Percentiles rank a stretch among this genome's conserved stretches.
Evolutionary conservation across 371 early-diverging fungal genomes (phyloP).

Genomic region (Mucor ambiguus): DNA sequence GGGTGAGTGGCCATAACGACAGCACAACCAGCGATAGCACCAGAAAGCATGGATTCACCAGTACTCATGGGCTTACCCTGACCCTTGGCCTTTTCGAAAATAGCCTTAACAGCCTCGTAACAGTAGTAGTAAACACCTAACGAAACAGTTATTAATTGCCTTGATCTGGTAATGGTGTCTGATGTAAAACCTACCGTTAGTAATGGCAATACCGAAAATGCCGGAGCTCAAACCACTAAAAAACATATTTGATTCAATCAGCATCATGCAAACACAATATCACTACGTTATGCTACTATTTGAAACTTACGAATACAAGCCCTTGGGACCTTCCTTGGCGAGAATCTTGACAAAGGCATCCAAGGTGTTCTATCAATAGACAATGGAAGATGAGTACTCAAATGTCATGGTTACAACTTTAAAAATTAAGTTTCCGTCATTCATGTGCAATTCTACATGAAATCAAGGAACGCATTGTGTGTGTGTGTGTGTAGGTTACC

Average conservation of each 20-base stretch:
- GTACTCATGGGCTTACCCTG: conserved; percentile 71
- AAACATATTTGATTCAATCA: not conserved
- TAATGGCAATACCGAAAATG: conserved; percentile 93
- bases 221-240: conserved; percentile 93
- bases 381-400: conserved; percentile 2
- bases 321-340: conserved; percentile 84
- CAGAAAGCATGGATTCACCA: conserved; percentile 86
- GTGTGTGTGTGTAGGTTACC: conserved; percentile 32
- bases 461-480: not conserved
- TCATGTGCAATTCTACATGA: not conserved
- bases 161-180: not conserved
- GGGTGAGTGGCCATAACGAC: conserved; percentile 93
- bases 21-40: conserved; percentile 90
- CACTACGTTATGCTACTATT: not conserved
- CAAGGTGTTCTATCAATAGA: conserved; percentile 53
- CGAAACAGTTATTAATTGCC: not conserved
- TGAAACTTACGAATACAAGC: conserved; percentile 84
- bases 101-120: conserved; percentile 89
- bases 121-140: conserved; percentile 89
- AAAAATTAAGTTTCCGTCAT: conserved; percentile 9
- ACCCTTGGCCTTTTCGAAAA: conserved; percentile 71
- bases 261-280: not conserved
- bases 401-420: not conserved
- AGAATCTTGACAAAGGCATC: conserved; percentile 88
- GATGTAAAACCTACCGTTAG: conserved; percentile 68